phyloP scores from a whole-genome alignment of 1,139 yeast species.

The Suhomyces guaymorum region DNA sequence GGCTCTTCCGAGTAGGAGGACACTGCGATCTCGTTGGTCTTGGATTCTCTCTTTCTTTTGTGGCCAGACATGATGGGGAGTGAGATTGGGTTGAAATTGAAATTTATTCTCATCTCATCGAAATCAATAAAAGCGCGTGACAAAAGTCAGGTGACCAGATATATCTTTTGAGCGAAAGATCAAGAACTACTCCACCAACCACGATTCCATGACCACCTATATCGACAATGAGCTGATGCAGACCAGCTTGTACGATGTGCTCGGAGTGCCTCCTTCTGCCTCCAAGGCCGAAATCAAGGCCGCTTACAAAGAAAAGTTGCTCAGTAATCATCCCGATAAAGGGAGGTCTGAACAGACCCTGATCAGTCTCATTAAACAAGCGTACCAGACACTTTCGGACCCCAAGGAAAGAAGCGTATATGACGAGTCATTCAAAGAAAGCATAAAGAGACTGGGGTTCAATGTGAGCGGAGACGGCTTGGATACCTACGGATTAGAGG shows the following conservation, averaged over 20 bases:
- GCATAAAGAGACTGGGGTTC: constrained; percentile 49
- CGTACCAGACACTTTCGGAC: constrained; percentile 56
- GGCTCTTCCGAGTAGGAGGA: constrained; percentile 34
- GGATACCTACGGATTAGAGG: constrained; percentile 65
- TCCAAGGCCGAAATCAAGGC: constrained; percentile 45
- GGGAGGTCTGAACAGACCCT: constrained; percentile 12
- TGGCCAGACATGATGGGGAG: constrained; percentile 20
- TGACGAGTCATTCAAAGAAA: constrained; percentile 44
- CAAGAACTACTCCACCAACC: neutral
- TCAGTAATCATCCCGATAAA: constrained; percentile 79
- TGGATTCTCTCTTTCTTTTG: constrained; percentile 27
- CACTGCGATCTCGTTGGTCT: constrained; percentile 33
- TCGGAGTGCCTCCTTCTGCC: constrained; percentile 48
- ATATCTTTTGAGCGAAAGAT: too few species aligned
- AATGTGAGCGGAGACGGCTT: constrained; percentile 62
- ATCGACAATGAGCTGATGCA: constrained; percentile 9
- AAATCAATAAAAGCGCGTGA: neutral
- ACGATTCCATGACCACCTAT: constrained; percentile 7
- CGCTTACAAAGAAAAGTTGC: constrained; percentile 62
- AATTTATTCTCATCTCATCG: constrained; percentile 14
- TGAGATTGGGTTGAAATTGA: constrained; percentile 1
- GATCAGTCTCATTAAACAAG: constrained; percentile 53
- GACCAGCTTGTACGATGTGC: constrained; percentile 48
- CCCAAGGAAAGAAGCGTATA: constrained; percentile 42
- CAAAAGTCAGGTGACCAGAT: constrained; percentile 7